phyloP scores from a whole-genome alignment of 306 rosid genomes.

The Begonia peltatifolia region DNA sequence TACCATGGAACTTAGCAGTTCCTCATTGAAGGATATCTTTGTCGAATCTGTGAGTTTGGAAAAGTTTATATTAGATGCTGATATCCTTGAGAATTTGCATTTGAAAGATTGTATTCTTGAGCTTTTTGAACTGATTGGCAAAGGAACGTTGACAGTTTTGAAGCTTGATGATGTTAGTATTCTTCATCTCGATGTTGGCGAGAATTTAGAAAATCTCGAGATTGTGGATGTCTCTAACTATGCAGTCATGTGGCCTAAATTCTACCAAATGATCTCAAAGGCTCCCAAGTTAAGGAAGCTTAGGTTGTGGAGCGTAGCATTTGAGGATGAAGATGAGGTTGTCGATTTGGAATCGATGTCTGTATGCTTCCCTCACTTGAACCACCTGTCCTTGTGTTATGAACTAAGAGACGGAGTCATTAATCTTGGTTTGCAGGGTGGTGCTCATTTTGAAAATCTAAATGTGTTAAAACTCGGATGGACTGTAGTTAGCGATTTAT shows the following conservation, averaged over 20 bases:
- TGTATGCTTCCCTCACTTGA: slow-evolving; percentile 42
- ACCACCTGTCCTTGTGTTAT: slow-evolving; percentile 40
- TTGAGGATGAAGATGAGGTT: slow-evolving; percentile 55
- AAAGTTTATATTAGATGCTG: slow-evolving; percentile 37
- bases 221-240: slow-evolving; percentile 58
- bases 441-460: slow-evolving; percentile 45
- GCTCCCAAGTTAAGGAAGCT: slow-evolving; percentile 45
- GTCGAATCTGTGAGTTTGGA: slow-evolving; percentile 56
- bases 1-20: slow-evolving; percentile 41
- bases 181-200: slow-evolving; percentile 57
- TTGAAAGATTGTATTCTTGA: slow-evolving; percentile 49
- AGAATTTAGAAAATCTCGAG: slow-evolving; percentile 56
- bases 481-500: slow-evolving; percentile 54
- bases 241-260: slow-evolving; percentile 64
- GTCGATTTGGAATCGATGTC: slow-evolving; percentile 56
- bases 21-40: slow-evolving; percentile 49
- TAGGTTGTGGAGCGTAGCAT: slow-evolving; percentile 55
- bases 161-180: slow-evolving; percentile 62
- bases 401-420: slow-evolving; percentile 45
- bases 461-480: slow-evolving; percentile 71
- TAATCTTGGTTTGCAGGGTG: slow-evolving; percentile 53
- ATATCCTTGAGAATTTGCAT: slow-evolving; percentile 39
- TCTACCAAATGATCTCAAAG: slow-evolving; percentile 57
- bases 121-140: slow-evolving; percentile 38
- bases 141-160: slow-evolving; percentile 40